Evolutionary conservation across 768 basidiomycete genomes (phyloP), one percentile per base, ranked within the genome.

Genomic region (Lanmaoa pseudosensibilis): DNA sequence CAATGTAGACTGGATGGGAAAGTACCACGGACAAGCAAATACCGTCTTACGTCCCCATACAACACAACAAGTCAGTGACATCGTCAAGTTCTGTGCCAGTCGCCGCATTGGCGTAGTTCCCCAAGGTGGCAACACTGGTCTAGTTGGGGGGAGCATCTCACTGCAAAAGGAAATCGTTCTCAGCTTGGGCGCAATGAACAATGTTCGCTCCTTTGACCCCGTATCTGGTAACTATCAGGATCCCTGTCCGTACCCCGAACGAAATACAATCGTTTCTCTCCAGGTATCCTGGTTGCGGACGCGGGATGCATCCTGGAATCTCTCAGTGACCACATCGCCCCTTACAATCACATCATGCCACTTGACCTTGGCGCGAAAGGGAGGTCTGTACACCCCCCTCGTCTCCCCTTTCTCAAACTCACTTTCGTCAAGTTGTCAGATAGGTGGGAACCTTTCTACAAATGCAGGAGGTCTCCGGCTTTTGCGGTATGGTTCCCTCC

Each of bases 381-480:
- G 71, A 95, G 92, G 92, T 90, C 55, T 36, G 75, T 68, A 12
- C n/a, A 21, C 30, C 25, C 30, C n/a, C 21, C 2, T 33, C 50
- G 10, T 15, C 40, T 57, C 56, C 43, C 27, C 56, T 37, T 46
- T 18, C 41, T 38, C 52, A 12, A 10, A 12, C 52, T 57, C 43
- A 58, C 47, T 16, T 30, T 39, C 18, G 33, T 55, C 34, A 69
- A 92, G 92, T 65, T 99, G 97, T 78, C 96, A 98, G 67, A 95
- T 99, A 60, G 97, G 96, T 46, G 97, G 97, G 34, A 98, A 98
- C 71, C 82, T 98, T 27, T 86, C 97, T 1, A 98, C 97, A 5
- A 99, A 99, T 67, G 97, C 97, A 27, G 97, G 97, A 19, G 97
- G 97, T n/a, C 81, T 99, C 9, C 84, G 97, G 2, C 80, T 99